A percentile compares a stretch with the other conserved stretches of the same genome.
Evolutionary conservation across 768 basidiomycete species (phyloP).

Genomic region (Cystofilobasidium capitatum): DNA sequence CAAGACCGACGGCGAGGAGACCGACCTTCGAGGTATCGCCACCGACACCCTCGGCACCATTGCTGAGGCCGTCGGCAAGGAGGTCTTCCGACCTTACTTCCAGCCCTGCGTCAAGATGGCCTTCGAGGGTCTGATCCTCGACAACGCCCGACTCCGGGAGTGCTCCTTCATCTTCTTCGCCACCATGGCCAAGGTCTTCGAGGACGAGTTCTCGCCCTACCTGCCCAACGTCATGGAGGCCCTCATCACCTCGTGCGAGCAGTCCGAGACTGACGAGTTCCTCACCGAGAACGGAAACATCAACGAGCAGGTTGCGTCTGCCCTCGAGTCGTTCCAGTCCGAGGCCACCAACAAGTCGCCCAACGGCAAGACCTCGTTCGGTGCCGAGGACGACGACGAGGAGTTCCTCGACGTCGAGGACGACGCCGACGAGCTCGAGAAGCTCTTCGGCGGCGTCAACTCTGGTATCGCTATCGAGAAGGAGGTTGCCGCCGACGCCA

Average conservation of each 20-base stretch:
- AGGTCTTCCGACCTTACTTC: constrained; percentile 90
- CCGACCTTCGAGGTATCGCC: constrained; percentile 87
- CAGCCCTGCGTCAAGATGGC: constrained; percentile 92
- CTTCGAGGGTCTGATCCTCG: constrained; percentile 77
- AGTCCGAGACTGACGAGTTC: constrained; percentile 61
- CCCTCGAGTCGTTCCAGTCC: constrained; percentile 37
- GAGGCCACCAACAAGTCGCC: constrained; percentile 2
- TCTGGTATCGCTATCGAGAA: constrained; percentile 97
- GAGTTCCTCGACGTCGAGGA: constrained; percentile 45
- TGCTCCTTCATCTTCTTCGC: constrained; percentile 98
- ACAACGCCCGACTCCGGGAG: constrained; percentile 71
- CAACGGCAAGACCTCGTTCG: constrained; percentile 31
- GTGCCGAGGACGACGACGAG: constrained; percentile 46
- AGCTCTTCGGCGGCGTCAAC: constrained; percentile 70
- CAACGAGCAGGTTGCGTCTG: constrained; percentile 23
- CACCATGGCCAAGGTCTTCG: constrained; percentile 95
- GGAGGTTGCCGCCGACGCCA: constrained; percentile 94
- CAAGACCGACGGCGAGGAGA: constrained; percentile 74
- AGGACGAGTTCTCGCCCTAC: constrained; percentile 82
- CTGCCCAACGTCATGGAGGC: constrained; percentile 76
- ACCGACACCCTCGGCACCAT: constrained; percentile 99
- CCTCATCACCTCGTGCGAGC: constrained; percentile 69
- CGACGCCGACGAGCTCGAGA: constrained; percentile 46
- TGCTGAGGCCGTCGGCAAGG: constrained; percentile 90
- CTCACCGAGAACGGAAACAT: constrained; percentile 24